Base-by-base conservation (phyloP, 2,329 filamentous ascomycete species). In the Uncinocarpus reesii region DNA sequence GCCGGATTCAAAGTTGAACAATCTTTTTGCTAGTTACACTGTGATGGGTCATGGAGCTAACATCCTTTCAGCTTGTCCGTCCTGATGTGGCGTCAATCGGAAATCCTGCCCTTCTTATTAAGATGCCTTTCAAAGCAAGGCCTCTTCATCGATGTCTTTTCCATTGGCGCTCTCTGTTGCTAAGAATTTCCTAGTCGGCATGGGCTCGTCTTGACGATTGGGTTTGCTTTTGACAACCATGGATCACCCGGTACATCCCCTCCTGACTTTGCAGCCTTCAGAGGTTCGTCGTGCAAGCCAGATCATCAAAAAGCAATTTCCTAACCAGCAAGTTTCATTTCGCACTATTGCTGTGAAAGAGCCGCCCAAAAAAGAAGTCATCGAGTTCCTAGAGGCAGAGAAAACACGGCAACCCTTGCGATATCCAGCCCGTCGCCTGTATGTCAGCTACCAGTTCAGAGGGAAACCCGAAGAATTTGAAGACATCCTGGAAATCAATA, bases 371-470 rank as follows among this genome's bases (percentile, higher is more conserved):
- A 13, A 47, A 31, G 44, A 47, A 31, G 44, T 38, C 18, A 24
- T 47, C n/a, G 3, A 32, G 7, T 38, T 40, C 7, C 18, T 47
- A 18, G 44, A 47, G 21, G 44, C 44, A n/a, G 24, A 40, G 34
- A 47, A 16, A 31, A 8, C n/a, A n/a, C 20, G 44, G 2, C 44
- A 18, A 6, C n/a, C 18, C 15, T 10, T 38, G 15, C 31, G 16
- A 29, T 47, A 29, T 11, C 44, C 44, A 8, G 32, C 44, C n/a
- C 44, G 35, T 21, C 34, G 44, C 4, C 20, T 40, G 11, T 46
- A 35, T 16, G 42, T 46, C 20, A 46, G 42, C 24, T 46, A 46
- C 15, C 42, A 46, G 37, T 46, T 46, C 20, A 36, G 37, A 23
- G 42, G 42, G 7, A n/a, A 36, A 7, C 20, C 42, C 18, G 42